phyloP scores from a whole-genome alignment of 768 basidiomycete species.

The Suillus weaverae region DNA sequence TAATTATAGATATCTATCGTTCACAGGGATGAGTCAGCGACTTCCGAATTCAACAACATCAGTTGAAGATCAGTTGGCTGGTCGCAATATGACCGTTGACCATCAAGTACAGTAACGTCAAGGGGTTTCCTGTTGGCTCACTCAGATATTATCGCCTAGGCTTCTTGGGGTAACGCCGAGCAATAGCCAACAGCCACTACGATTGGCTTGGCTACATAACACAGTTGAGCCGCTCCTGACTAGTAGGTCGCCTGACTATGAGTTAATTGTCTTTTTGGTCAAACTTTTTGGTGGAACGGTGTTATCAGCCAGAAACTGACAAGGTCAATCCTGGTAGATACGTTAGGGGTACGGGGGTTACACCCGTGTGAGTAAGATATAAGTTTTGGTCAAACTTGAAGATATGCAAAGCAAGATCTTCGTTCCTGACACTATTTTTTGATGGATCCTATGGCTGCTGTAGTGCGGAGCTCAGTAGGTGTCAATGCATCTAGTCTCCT shows the following conservation, averaged over 20 bases:
- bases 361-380: too few relatives aligned
- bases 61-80: too few relatives aligned
- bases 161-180: neutral
- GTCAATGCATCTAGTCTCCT: neutral
- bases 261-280: too few relatives aligned
- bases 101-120: neutral
- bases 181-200: neutral
- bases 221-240: neutral
- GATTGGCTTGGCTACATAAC: neutral
- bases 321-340: too few relatives aligned
- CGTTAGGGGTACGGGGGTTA: too few relatives aligned
- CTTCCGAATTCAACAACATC: neutral
- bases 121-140: neutral
- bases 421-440: constrained; percentile 1
- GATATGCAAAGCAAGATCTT: neutral
- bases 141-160: neutral
- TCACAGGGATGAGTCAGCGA: neutral
- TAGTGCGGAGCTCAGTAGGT: neutral
- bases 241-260: neutral
- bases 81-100: too few relatives aligned
- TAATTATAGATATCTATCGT: neutral
- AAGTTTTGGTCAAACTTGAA: too few relatives aligned
- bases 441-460: neutral
- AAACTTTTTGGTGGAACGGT: too few relatives aligned
- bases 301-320: too few relatives aligned